Base-by-base conservation (phyloP, 768 basidiomycete species). In the Rhizopogon roseolus region DNA sequence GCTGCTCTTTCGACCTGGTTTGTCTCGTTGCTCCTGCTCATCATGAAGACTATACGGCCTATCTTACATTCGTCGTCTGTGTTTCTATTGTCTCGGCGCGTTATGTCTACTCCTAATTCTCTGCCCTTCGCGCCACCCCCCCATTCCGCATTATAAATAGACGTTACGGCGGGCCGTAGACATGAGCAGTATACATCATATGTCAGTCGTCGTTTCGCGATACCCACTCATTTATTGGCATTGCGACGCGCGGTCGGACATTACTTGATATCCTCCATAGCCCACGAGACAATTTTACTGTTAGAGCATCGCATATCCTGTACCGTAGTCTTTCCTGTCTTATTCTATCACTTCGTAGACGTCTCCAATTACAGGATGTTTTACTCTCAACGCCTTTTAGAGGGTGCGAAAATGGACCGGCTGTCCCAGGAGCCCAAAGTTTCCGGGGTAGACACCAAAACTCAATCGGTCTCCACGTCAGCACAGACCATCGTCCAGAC, bases 301-400 rank as follows among this genome's bases (percentile, higher is more conserved):
- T 62, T 81, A 83, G 82, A 85, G 82, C 83, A 83, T 82, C 81
- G 81, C 80, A 82, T 72, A 77, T 69, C 71, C 50, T 71, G 73
- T 73, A 74, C 64, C 62, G 65, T 72, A 76, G 64, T 66, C 55
- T 56, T 57, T 64, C 66, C 60, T 36, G 29, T 62, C 50, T 46
- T 71, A 62, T 67, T 69, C 28, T 43, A 59, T 55, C 53, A 41
- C 53, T 39, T 56, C 16, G 32, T 59, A 58, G 58, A 56, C 38
- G 29, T 52, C n/a, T 37, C 49, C 41, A 40, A 32, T 45, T 29
- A 54, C 62, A 42, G 56, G 58, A 41, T 36, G 45, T 32, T 32
- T 50, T 34, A 39, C 36, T 44, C 44, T 32, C 22, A 22, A 22
- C 3, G 22, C 22, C 3, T 22, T 10, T 25, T 19, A 34, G 8